Conservation (phyloP, 1,139 yeast species). For the Kluyveromyces sp. region DNA sequence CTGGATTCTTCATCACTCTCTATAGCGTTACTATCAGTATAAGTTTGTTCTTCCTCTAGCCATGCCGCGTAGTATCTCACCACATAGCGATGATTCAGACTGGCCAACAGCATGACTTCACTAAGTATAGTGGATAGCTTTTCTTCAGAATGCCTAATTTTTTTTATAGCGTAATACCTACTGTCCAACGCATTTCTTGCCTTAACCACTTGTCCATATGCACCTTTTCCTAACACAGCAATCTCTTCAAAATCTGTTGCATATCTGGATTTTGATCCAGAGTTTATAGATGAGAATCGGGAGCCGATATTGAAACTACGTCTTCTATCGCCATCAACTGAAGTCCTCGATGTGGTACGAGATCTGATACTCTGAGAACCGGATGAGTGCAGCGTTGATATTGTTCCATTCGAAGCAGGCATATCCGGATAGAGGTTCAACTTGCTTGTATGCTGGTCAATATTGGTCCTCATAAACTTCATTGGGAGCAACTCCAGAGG, state of each 20-base stretch:
- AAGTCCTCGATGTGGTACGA: conserved; percentile 5
- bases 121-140: conserved; percentile 74
- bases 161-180: conserved; percentile 88
- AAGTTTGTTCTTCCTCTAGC: conserved; percentile 64
- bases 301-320: conserved; percentile 37
- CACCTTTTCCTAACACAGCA: conserved; percentile 89
- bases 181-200: conserved; percentile 93
- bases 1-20: conserved; percentile 19
- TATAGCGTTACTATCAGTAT: conserved; percentile 40
- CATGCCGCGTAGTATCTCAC: conserved; percentile 96
- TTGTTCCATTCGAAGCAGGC: conserved; percentile 11
- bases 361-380: conserved; percentile 7
- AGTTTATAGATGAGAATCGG: conserved; percentile 31
- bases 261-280: conserved; percentile 46
- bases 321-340: conserved; percentile 28
- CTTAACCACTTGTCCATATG: conserved; percentile 94
- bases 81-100: conserved; percentile 90
- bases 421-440: conserved; percentile 14
- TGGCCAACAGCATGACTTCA: conserved; percentile 85
- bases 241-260: conserved; percentile 88
- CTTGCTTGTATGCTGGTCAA: conserved; percentile 33
- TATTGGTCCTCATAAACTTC: conserved; percentile 69
- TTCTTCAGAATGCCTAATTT: conserved; percentile 74
- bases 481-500: conserved; percentile 81
- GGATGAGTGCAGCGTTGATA: conserved; percentile 6